Evolutionary conservation across 1,284 basidiomycete species (phyloP).

Genomic region (Ganoderma meredithae): DNA sequence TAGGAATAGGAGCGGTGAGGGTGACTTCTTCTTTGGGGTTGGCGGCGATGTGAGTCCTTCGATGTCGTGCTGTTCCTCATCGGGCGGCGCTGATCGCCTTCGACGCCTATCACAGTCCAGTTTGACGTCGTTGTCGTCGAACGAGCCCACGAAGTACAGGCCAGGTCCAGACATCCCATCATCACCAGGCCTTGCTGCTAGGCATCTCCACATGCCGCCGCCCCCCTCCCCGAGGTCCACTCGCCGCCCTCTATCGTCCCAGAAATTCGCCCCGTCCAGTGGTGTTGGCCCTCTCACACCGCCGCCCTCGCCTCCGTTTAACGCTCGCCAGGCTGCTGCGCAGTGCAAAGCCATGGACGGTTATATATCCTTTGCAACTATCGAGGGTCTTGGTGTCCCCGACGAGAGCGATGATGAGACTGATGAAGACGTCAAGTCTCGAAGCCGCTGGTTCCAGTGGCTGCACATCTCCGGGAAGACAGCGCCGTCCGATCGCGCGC

Average conservation of each 20-base stretch:
- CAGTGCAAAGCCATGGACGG: constrained; percentile 65
- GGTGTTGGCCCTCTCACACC: constrained; percentile 38
- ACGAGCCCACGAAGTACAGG: constrained; percentile 26
- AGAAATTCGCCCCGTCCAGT: constrained; percentile 19
- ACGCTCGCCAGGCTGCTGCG: constrained; percentile 65
- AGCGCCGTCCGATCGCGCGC: constrained; percentile 23
- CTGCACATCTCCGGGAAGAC: constrained; percentile 29
- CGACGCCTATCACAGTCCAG: constrained; percentile 30
- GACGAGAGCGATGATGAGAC: constrained; percentile 49
- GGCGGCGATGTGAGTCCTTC: constrained; percentile 37
- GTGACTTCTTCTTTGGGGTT: constrained; percentile 41
- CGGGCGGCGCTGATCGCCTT: constrained; percentile 26
- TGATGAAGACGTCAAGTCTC: constrained; percentile 36
- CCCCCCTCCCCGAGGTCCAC: constrained; percentile 32
- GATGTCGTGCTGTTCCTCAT: constrained; percentile 8
- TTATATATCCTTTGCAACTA: constrained; percentile 70
- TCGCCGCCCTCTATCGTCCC: constrained; percentile 28
- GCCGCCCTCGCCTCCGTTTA: constrained; percentile 54
- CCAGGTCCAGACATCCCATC: constrained; percentile 25
- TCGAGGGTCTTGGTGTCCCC: constrained; percentile 74
- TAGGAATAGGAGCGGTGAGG: constrained; percentile 42
- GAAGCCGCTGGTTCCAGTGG: constrained; percentile 38
- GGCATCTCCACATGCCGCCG: constrained; percentile 28
- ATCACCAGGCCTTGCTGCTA: constrained; percentile 25
- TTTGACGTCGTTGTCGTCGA: constrained; percentile 35